Conservation (phyloP, 768 basidiomycete genomes). For the Mycena crocata region DNA sequence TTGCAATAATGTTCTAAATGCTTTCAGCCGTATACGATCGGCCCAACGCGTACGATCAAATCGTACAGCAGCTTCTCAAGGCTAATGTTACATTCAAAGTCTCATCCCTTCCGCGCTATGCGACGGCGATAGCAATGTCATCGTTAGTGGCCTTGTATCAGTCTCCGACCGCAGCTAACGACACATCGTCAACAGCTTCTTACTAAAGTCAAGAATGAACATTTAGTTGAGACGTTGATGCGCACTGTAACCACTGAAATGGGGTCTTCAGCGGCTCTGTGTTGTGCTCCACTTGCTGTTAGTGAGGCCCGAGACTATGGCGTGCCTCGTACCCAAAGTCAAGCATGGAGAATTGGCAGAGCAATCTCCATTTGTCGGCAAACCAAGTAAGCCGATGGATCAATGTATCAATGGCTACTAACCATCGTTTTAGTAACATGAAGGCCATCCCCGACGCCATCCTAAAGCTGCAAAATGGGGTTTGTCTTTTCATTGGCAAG, state of each 20-base stretch:
- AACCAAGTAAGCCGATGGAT: constrained; percentile 44
- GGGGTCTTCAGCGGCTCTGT: constrained; percentile 63
- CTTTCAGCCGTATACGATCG: constrained; percentile 45
- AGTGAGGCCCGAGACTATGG: constrained; percentile 52
- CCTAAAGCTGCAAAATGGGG: constrained; percentile 45
- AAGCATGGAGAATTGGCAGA: constrained; percentile 73
- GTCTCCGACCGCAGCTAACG: neutral
- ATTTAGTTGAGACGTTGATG: constrained; percentile 57
- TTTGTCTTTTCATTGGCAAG: constrained; percentile 67
- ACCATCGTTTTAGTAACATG: constrained; percentile 37
- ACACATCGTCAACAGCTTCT: constrained; percentile 44
- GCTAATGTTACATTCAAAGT: constrained; percentile 25
- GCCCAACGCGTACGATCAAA: constrained; percentile 43
- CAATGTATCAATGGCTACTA: neutral
- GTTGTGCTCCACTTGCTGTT: constrained; percentile 53
- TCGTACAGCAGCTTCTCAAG: neutral
- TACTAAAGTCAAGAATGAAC: constrained; percentile 56
- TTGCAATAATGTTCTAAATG: neutral
- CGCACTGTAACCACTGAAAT: constrained; percentile 63
- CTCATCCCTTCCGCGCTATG: constrained; percentile 44
- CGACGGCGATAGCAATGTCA: constrained; percentile 46
- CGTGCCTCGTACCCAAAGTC: constrained; percentile 64
- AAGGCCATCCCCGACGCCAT: constrained; percentile 41
- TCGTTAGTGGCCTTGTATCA: constrained; percentile 32
- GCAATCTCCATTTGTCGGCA: constrained; percentile 65